phyloP scores from a whole-genome alignment of 2,329 filamentous ascomycete species.

The Fusarium verrucosum region DNA sequence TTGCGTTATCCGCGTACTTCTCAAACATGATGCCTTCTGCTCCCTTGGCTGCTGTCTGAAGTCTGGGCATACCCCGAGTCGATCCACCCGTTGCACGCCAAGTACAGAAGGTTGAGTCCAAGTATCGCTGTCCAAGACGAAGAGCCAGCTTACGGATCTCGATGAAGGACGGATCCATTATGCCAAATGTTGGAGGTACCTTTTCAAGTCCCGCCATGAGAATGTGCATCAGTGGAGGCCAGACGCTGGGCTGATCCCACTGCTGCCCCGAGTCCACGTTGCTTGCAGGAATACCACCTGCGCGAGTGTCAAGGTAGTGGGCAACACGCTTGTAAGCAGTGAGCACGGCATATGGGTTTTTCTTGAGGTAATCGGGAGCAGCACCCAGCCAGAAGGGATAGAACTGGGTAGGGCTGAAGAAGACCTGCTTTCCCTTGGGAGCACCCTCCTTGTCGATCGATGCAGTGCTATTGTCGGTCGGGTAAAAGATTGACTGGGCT shows the following conservation, averaged over 20 bases:
- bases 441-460: slow-evolving; percentile 51
- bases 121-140: slow-evolving; percentile 69
- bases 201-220: slow-evolving; percentile 70
- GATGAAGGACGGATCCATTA: slow-evolving; percentile 62
- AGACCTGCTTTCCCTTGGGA: slow-evolving; percentile 64
- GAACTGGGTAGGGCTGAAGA: slow-evolving; percentile 68
- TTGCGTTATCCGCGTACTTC: slow-evolving; percentile 70
- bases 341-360: slow-evolving; percentile 67
- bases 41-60: slow-evolving; percentile 55
- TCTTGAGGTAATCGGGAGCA: slow-evolving; percentile 64
- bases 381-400: slow-evolving; percentile 77
- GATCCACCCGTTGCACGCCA: slow-evolving; percentile 74
- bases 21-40: slow-evolving; percentile 73
- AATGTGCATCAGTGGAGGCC: slow-evolving; percentile 73
- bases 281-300: slow-evolving; percentile 69
- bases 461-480: slow-evolving; percentile 55
- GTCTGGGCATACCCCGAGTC: slow-evolving; percentile 61
- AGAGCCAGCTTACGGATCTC: slow-evolving; percentile 66
- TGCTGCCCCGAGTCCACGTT: slow-evolving; percentile 70
- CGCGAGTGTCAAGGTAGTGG: slow-evolving; percentile 59
- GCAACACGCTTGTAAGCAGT: slow-evolving; percentile 63
- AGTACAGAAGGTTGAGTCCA: slow-evolving; percentile 74
- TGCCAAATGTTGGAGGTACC: slow-evolving; percentile 65
- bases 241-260: slow-evolving; percentile 77
- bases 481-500: slow-evolving; percentile 64